Conservation (phyloP, 2,329 filamentous ascomycete species). For the Aureobasidium sp. region DNA sequence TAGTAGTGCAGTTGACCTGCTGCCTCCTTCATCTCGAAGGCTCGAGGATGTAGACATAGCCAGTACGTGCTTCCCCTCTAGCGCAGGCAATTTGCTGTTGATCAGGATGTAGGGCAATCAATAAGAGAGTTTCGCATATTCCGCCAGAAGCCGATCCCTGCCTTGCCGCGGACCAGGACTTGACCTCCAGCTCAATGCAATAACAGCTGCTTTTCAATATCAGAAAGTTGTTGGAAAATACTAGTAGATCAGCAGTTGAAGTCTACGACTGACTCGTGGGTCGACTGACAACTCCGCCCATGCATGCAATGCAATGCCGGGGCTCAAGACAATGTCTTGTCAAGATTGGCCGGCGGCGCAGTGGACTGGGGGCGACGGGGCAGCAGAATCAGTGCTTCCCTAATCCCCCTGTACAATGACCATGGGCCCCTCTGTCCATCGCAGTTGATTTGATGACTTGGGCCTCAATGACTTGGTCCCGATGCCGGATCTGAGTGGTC, state of each 20-base stretch:
- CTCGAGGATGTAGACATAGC: neutral
- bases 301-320: neutral
- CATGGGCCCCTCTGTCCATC: neutral
- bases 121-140: neutral
- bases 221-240: neutral
- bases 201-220: neutral
- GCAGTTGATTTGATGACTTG: too few species aligned
- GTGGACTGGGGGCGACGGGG: neutral
- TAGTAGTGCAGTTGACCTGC: neutral
- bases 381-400: neutral
- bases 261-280: neutral
- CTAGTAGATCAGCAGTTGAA: neutral
- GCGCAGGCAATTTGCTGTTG: neutral
- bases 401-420: neutral
- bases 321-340: neutral
- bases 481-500: too few species aligned
- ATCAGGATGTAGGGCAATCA: neutral
- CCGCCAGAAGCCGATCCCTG: neutral
- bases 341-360: neutral
- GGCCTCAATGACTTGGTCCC: too few species aligned
- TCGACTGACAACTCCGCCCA: neutral
- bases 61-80: neutral
- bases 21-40: neutral
- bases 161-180: neutral
- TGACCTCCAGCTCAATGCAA: neutral